A percentile compares a stretch with the other conserved stretches of the same genome.
Evolutionary conservation across 148 eudicot species (phyloP).

Genomic region (Nyssa sinensis): DNA sequence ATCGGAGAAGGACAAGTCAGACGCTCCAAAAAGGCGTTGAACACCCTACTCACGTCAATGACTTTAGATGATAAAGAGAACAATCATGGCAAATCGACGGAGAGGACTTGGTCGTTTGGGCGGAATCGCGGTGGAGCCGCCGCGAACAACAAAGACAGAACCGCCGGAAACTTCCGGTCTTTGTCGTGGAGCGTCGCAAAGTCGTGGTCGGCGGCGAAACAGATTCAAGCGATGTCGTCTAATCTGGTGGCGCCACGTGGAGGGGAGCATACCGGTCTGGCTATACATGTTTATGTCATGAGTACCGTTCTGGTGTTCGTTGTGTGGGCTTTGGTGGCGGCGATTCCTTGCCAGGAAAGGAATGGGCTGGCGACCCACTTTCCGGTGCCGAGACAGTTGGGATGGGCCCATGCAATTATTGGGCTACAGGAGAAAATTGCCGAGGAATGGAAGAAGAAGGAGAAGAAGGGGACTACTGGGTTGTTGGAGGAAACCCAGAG

Average conservation of each 20-base stretch:
- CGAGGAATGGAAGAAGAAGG: conserved; percentile 93
- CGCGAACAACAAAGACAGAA: conserved; percentile 31
- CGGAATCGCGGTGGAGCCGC: conserved; percentile 37
- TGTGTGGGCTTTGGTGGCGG: conserved; percentile 87
- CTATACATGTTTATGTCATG: conserved; percentile 65
- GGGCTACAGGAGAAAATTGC: conserved; percentile 77
- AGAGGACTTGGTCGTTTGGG: conserved; percentile 76
- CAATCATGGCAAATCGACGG: conserved; percentile 49
- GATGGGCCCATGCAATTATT: conserved; percentile 63
- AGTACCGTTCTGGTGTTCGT: conserved; percentile 62
- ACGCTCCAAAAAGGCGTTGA: conserved; percentile 67
- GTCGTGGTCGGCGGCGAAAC: conserved; percentile 88
- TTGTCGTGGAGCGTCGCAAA: conserved; percentile 66
- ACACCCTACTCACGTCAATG: conserved; percentile 54
- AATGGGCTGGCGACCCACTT: conserved; percentile 65
- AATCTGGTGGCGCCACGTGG: conserved; percentile 77
- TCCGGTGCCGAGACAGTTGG: conserved; percentile 54
- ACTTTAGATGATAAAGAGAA: conserved; percentile 62
- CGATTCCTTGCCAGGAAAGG: conserved; percentile 83
- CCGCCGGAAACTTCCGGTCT: conserved; percentile 52
- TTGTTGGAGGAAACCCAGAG: conserved; percentile 70
- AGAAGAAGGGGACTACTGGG: conserved; percentile 74
- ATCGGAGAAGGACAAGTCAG: conserved; percentile 75
- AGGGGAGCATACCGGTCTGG: conserved; percentile 58
- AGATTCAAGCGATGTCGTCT: conserved; percentile 71